Evolutionary conservation across 2,329 filamentous ascomycete genomes (phyloP).

Genomic region (Podosphaera xanthii): DNA sequence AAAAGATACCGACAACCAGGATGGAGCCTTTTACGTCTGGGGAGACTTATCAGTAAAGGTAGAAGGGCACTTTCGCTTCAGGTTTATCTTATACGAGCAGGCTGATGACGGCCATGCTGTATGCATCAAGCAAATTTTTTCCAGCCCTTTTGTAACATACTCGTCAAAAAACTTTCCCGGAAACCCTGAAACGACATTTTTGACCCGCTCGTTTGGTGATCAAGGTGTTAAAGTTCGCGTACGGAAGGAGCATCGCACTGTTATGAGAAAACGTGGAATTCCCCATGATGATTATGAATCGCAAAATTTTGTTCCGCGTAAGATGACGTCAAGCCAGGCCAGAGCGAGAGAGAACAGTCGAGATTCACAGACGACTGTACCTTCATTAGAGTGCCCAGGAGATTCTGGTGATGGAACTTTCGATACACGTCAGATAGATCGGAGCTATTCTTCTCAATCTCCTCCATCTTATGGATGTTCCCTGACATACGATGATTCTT

Average conservation of each 20-base stretch:
- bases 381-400: slow-evolving; percentile 4
- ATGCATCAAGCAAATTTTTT: slow-evolving; percentile 22
- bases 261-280: slow-evolving; percentile 14
- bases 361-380: slow-evolving; percentile 4
- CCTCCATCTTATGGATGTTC: slow-evolving; percentile 4
- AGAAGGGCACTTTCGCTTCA: slow-evolving; percentile 48
- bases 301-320: slow-evolving; percentile 8
- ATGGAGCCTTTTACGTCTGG: slow-evolving; percentile 80
- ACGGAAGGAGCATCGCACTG: slow-evolving; percentile 53
- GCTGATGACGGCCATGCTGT: slow-evolving; percentile 22
- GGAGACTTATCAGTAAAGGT: slow-evolving; percentile 62
- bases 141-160: slow-evolving; percentile 43
- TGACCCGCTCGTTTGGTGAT: slow-evolving; percentile 66
- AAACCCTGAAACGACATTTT: slow-evolving; percentile 57
- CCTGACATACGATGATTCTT: slow-evolving; percentile 6
- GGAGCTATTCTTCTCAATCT: slow-evolving; percentile 7
- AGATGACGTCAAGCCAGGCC: slow-evolving; percentile 2
- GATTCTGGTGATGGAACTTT: slow-evolving; percentile 4
- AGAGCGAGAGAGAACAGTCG: slow-evolving; percentile 2
- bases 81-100: slow-evolving; percentile 52
- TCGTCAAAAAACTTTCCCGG: slow-evolving; percentile 51
- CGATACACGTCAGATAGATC: slow-evolving; percentile 4
- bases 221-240: slow-evolving; percentile 67
- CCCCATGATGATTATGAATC: slow-evolving; percentile 15
- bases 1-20: slow-evolving; percentile 54